These are phyloP conservation scores for Vigna unguiculata DNA, from an alignment of 306 rosid species.

Conservation along the genomic window DNA sequence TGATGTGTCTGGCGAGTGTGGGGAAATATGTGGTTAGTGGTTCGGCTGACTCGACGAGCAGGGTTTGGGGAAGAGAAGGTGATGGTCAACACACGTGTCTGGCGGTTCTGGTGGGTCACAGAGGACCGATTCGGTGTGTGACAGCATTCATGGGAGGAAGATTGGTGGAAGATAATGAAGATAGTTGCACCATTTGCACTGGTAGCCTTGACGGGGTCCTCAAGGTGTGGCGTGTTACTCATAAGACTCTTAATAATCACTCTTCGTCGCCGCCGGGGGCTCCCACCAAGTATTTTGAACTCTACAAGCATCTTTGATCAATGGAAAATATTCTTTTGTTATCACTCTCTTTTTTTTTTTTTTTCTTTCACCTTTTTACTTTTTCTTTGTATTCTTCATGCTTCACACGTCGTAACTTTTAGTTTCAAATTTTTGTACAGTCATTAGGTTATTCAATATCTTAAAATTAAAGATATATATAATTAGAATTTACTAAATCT, in stretches of 20 bases:
- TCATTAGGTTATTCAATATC: too few species aligned
- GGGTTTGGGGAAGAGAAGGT: conserved; percentile 74
- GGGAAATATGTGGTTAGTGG: conserved; percentile 75
- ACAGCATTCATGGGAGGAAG: conserved; percentile 54
- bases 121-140: conserved; percentile 82
- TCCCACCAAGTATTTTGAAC: conserved; percentile 61
- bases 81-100: conserved; percentile 74
- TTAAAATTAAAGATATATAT: too few species aligned
- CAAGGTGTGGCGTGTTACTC: conserved; percentile 82
- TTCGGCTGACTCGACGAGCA: conserved; percentile 82
- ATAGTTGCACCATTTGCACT: conserved; percentile 68
- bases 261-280: conserved; percentile 46
- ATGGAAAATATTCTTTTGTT: too few species aligned
- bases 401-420: background rate
- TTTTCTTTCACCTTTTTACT: too few species aligned
- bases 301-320: conserved; percentile 42
- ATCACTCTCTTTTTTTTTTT: too few species aligned
- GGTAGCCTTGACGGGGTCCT: conserved; percentile 92
- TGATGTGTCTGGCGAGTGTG: conserved; percentile 73
- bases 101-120: conserved; percentile 86
- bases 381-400: too few species aligned
- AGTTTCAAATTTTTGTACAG: background rate
- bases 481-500: too few species aligned
- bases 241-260: conserved; percentile 41
- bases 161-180: conserved; percentile 55